Evolutionary conservation across 257 asterid genomes (phyloP).

Genomic region (Thymus mandschuricus): DNA sequence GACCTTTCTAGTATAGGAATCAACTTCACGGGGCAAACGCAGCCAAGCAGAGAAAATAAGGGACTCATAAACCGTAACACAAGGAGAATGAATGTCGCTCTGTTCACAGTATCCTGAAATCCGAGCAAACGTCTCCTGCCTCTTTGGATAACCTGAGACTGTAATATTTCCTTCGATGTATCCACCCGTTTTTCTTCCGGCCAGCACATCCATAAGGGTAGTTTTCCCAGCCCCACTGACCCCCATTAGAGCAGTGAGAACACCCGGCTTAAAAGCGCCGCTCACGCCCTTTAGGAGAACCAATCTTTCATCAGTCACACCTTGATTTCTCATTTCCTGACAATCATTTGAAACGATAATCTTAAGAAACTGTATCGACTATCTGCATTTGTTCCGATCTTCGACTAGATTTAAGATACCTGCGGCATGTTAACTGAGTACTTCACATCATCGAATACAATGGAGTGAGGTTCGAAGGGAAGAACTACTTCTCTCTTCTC

Average conservation of each 20-base stretch:
- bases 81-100: constrained; percentile 62
- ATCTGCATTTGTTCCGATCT: neutral
- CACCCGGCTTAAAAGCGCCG: constrained; percentile 63
- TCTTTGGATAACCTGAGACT: constrained; percentile 61
- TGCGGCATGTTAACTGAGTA: constrained; percentile 63
- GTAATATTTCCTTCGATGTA: constrained; percentile 54
- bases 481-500: constrained; percentile 23
- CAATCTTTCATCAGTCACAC: constrained; percentile 37
- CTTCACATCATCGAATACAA: constrained; percentile 44
- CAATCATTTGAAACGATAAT: neutral
- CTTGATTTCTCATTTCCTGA: constrained; percentile 46
- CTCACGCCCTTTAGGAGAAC: constrained; percentile 55
- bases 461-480: constrained; percentile 49
- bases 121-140: constrained; percentile 61
- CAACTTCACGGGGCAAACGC: constrained; percentile 49
- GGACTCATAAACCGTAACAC: constrained; percentile 55
- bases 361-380: no score
- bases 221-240: constrained; percentile 72
- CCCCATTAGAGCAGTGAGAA: constrained; percentile 68
- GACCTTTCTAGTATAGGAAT: constrained; percentile 45
- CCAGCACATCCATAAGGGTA: constrained; percentile 63
- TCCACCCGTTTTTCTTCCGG: constrained; percentile 71
- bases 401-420: constrained; percentile 25
- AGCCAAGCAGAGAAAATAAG: constrained; percentile 65
- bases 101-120: constrained; percentile 66